Evolutionary conservation across 345 rosid genomes (phyloP), one percentile per base, ranked within the genome.

Genomic region (Angophora floribunda): DNA sequence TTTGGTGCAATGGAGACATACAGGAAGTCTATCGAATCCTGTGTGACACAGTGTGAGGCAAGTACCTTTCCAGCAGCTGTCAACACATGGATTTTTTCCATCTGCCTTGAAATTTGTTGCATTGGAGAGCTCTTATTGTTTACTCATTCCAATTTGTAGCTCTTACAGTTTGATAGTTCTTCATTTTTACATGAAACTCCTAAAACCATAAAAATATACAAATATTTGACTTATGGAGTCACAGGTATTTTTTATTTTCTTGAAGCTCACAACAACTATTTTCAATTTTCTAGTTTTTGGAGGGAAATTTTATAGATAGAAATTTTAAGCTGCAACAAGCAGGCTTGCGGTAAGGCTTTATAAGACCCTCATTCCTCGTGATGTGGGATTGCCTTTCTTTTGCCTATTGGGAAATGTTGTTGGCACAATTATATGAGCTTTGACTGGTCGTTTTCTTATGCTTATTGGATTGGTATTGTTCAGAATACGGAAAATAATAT

Each of bases 1-100:
- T 91, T 92, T 32, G 98, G 99, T 89, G 98, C 99, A 87, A 95
- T 93, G 94, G 97, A 92, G 89, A 88, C 92, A 75, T 98, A 98
- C 91, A 91, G 96, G 90, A 93, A 90, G 85, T 96, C 97, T 87
- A 95, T 98, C 86, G 99, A 95, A 93, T 94, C 95, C 89, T 95
- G 95, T 93, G 88, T 94, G 84, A 90, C 91, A 55, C 95, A 93
- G 87, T 87, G 91, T 79, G 95, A 96, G 94, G 98, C 95, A 89
- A 90, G 87, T 57, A 79, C 55, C 59, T 30, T 86, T 51, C 52
- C 59, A 63, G 59, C 57, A 44, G 49, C 80, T 51, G 32, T 59
- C 67, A 57, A 5, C 47, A 8, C 59, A 22, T 86, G 51, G 85
- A 26, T 26, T 51, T 67, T 51, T 85, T 85, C 53, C 86, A 24